Evolutionary conservation across 306 rosid genomes (phyloP), one percentile per base, ranked within the genome.

Genomic region (Malus fusca): DNA sequence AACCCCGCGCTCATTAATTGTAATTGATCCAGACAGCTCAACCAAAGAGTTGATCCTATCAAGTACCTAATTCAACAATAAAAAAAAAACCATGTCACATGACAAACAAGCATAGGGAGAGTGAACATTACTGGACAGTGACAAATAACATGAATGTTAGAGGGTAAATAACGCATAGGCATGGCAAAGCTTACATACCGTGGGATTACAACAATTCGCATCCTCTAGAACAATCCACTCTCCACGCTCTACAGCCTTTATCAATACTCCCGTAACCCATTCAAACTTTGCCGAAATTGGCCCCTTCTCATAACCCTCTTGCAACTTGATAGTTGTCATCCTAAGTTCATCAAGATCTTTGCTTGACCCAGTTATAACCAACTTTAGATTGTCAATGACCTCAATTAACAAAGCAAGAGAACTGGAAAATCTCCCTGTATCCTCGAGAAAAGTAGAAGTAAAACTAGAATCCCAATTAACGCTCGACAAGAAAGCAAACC

Each of bases 11-110:
- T 95, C 98, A 75, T 92, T 95, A 52, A 95, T 79, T 3, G 86
- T 89, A 74, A 95, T 95, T 42, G 98, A 95, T 67, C 98, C 97
- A 72, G 80, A 62, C 35, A 92, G 85, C 80, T 95, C 98, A 74
- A 92, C 97, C 88, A 95, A 86, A 71, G 97, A 95, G 82, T 95
- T 95, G 75, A 95, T 90, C 83, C 98, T 86, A 85, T 95, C 98
- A 83, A 95, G 97, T 71, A 95, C 97, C 98, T 94, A 26, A 48
- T 8, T 62, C 33, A 28, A 63, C 17, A 61, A 60, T 53, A 67
- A 66, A 80, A 30, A 46, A 66, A 62, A 78, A 33, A 40, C 11
- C 8, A 72, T 53, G 81, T 72, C 37, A 59, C 28, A 19, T 3
- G 8, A 59, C 22, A 67, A 59, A 52, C 68, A 69, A 23, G 35